Evolutionary conservation across 2,329 filamentous ascomycete species (phyloP), one percentile per base, ranked within the genome.

Genomic region (Alternaria ventricosa): DNA sequence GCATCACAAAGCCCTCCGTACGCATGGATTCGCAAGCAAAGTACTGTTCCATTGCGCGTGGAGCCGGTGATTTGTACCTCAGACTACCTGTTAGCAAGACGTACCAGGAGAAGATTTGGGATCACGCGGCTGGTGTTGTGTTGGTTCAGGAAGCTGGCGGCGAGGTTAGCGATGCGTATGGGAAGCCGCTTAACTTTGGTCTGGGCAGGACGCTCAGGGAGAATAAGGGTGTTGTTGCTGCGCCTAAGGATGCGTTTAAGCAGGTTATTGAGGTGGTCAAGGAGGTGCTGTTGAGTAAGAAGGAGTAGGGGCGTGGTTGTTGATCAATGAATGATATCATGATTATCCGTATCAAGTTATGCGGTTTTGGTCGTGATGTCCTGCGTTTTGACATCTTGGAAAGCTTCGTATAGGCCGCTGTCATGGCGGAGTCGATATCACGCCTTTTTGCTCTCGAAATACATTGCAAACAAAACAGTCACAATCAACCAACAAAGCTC

Each of bases 21-120:
- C 89, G 95, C 69, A 96, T 99, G 91, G 96, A 99, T 83, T 97
- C 93, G 56, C 96, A 99, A 83, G 95, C 96, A 73, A 99, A 99
- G 83, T 99, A 99, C 82, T 95, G 91, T 66, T 96, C 92, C 36
- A 97, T 99, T 78, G 96, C 96, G 36, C 87, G 96, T 67, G 96
- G 96, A 49, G 94, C 94, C 6, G 96, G 94, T 54, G 96, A 99
- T 77, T 90, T 99, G 69, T 99, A 99, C 82, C 87, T 99, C 61
- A 88, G 96, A 57, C 84, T 99, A 62, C 96, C 96, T 4, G 91
- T 93, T 27, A 92, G 88, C 78, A 91, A 90, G 72, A 90, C 91
- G 57, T 99, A 99, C 83, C 89, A 97, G 80, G 96, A 99, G 86
- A 99, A 99, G 88, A 99, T 99, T 71, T 99, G 96, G 96, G 96